Base-by-base conservation (phyloP, 2,329 filamentous ascomycete species). In the Clonostachys chloroleuca region DNA sequence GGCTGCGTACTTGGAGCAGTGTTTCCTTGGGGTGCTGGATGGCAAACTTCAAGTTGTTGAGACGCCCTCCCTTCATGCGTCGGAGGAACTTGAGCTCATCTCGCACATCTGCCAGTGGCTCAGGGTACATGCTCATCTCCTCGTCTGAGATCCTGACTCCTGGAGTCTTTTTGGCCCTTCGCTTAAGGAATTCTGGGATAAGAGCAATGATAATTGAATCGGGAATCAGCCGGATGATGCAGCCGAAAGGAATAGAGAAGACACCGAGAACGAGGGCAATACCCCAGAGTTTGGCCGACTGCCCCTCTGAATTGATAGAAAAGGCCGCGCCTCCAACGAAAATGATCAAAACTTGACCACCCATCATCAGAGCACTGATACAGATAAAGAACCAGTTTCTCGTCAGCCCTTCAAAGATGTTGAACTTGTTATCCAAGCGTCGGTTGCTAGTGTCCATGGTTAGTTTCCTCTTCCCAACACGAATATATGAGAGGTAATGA, bases 341-440 rank as follows among this genome's bases (percentile, higher is more conserved):
- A 58, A 96, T 80, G 62, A 97, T 97, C 66, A 96, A 78, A 24
- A 94, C 74, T 63, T 97, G 92, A 18, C 89, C 90, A 53, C 83
- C 92, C 55, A 92, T 83, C 87, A 97, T 96, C 64, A 95, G 77
- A 50, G 77, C 60, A 69, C 91, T 91, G 66, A 97, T 96, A 37
- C 70, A 79, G 36, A 95, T 80, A 72, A 97, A 97, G 76, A 95
- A 95, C 70, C 78, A 87, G 65, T 97, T 97, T 62, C 81, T 81
- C 24, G 78, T 78, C 49, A 97, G 80, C 47, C 90, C 90, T 62
- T 96, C 92, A 51, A 97, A 92, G 52, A 97, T 91, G 68, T 97
- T 97, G 76, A 96, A 92, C 47, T 84, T 81, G 68, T 97, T 97
- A 66, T 97, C 92, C 47, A 97, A 77, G 12, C 92, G 89, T 49